Evolutionary conservation across 257 asterid species (phyloP).

Genomic region (Lithospermum erythrorhizon): DNA sequence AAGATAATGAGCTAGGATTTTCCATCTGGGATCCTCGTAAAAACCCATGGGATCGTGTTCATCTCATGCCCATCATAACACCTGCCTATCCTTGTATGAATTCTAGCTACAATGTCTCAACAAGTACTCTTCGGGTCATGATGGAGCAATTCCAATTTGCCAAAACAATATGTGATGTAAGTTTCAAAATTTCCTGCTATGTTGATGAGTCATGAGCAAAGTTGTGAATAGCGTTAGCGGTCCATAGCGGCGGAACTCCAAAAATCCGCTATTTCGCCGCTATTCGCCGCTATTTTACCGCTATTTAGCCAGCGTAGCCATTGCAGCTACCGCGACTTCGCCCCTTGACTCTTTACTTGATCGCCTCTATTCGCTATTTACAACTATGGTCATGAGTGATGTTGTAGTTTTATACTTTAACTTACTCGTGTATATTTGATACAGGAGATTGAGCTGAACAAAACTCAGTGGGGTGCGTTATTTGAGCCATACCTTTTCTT

Average conservation of each 20-base stretch:
- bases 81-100: slow-evolving; percentile 99
- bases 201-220: slow-evolving; percentile 7
- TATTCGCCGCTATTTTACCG: too few relatives aligned
- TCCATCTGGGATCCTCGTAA: slow-evolving; percentile 91
- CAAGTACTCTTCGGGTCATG: slow-evolving; percentile 90
- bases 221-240: too few relatives aligned
- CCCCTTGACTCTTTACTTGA: too few relatives aligned
- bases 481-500: slow-evolving; percentile 83
- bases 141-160: slow-evolving; percentile 77
- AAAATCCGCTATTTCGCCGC: too few relatives aligned
- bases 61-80: slow-evolving; percentile 93
- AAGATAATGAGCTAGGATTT: slow-evolving; percentile 82
- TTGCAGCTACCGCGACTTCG: too few relatives aligned
- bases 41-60: slow-evolving; percentile 76
- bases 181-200: not conserved
- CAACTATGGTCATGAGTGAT: slow-evolving; percentile 9
- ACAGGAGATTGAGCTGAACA: slow-evolving; percentile 89
- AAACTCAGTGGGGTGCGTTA: slow-evolving; percentile 56
- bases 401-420: slow-evolving; percentile 1
- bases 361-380: too few relatives aligned
- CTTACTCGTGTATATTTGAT: slow-evolving; percentile 11
- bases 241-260: too few relatives aligned
- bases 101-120: slow-evolving; percentile 91
- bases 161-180: slow-evolving; percentile 71
- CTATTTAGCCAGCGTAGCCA: too few relatives aligned